Evolutionary conservation across 176 grass and related monocot species (phyloP), one percentile per base, ranked within the genome.

Genomic region (Bothriochloa decipiens): DNA sequence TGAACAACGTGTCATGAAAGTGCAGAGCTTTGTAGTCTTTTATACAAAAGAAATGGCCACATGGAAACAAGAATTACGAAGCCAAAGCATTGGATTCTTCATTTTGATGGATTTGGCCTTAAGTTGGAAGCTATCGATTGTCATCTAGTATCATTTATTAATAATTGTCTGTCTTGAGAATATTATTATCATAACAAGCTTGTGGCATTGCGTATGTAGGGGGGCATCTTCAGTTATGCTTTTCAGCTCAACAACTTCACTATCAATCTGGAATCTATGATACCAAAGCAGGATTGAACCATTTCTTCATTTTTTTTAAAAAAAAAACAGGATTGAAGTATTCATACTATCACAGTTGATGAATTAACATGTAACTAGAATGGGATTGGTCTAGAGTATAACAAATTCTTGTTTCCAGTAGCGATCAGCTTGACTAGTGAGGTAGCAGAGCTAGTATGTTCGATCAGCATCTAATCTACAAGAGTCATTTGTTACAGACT

Each of bases 21-120:
- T 85, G 64, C 10, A 72, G 42, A 65, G 20, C 11, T 52, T 52
- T 80, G 22, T 7, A 23, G 22, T 60, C 7, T 58, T 58, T n/a
- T 9, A 32, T 32, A 6, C 17, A 50, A 63, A 13, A 22, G 42
- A 80, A 79, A 23, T 11, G 47, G 32, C 11, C 68, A 26, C 37
- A 66, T 47, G 36, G 71, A 43, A 46, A 35, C 32, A 65, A 25
- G 40, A 27, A 77, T n/a, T 70, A 28, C 43, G 43, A 41, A 89
- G 43, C 35, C 9, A 57, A 82, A 49, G 9, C 77, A 22, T 45
- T 36, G 22, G 71, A 55, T 78, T 57, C 50, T 75, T 75, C 47
- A 68, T 28, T 84, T 84, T 28, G 16, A 88, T 37, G 65, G 16
- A 27, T 57, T 75, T 41, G 52, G 52, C 79, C 33, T 82, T 32